phyloP scores from a whole-genome alignment of 345 rosid species.

The Gossypium longicalyx region DNA sequence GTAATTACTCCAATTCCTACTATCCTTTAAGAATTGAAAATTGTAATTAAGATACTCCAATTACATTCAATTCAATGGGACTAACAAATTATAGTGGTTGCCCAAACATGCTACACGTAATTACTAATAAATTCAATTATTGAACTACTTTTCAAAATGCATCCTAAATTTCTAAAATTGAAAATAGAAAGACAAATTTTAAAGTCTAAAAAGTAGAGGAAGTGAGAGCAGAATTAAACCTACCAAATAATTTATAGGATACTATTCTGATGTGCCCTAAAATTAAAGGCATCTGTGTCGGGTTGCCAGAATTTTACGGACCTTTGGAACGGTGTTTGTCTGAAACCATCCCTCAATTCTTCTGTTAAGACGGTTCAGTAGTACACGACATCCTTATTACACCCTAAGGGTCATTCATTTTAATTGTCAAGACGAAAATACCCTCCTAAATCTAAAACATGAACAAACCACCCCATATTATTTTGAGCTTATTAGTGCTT shows the following conservation, averaged over 20 bases:
- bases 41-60: no score
- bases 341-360: not conserved
- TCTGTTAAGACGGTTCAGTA: not conserved
- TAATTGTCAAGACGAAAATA: slow-evolving; percentile 4
- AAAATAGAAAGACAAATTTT: no score
- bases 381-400: slow-evolving; percentile 20
- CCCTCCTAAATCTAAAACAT: slow-evolving; percentile 4
- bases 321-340: slow-evolving; percentile 18
- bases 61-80: no score
- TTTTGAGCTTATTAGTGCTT: slow-evolving; percentile 18
- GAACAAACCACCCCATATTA: not conserved
- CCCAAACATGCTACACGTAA: no score
- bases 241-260: not conserved
- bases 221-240: no score
- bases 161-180: no score
- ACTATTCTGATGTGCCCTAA: not conserved
- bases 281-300: slow-evolving; percentile 31
- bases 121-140: no score
- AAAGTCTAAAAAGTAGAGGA: no score
- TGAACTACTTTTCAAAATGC: no score
- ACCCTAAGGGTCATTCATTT: not conserved
- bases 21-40: no score
- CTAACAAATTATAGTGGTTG: no score
- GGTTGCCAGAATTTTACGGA: slow-evolving; percentile 22
- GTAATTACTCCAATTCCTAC: no score